Evolutionary conservation across 495 filamentous ascomycete species (phyloP).

Genomic region (Oleoguttula mirabilis): DNA sequence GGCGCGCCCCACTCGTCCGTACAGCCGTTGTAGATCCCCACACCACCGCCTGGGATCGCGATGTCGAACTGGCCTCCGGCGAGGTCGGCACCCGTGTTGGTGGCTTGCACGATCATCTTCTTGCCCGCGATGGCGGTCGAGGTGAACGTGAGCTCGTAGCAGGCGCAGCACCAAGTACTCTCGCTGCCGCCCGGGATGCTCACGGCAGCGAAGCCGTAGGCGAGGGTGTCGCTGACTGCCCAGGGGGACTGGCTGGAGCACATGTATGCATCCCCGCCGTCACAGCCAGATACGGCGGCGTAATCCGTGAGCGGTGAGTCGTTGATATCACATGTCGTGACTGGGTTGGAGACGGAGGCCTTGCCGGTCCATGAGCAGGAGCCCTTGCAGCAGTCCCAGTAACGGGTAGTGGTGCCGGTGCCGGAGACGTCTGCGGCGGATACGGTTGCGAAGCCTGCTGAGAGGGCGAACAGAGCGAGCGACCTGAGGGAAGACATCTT

Average conservation of each 20-base stretch:
- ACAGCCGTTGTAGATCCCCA: constrained; percentile 50
- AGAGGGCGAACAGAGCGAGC: constrained; percentile 55
- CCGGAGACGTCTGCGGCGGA: constrained; percentile 15
- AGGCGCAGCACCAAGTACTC: constrained; percentile 51
- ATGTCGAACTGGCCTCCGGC: constrained; percentile 51
- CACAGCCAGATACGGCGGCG: constrained; percentile 33
- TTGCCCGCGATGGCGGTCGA: constrained; percentile 43
- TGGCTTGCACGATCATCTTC: constrained; percentile 57
- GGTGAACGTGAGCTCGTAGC: constrained; percentile 54
- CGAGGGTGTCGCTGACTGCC: constrained; percentile 43
- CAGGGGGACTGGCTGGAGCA: constrained; percentile 52
- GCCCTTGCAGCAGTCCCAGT: constrained; percentile 64
- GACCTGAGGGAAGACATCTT: constrained; percentile 39
- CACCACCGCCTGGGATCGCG: constrained; percentile 55
- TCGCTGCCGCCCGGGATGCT: constrained; percentile 42
- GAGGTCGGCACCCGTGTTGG: constrained; percentile 52
- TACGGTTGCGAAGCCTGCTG: constrained; percentile 22
- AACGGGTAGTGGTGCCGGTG: constrained; percentile 46
- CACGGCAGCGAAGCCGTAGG: constrained; percentile 56
- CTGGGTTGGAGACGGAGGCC: constrained; percentile 37
- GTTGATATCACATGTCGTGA: constrained; percentile 45
- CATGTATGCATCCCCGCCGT: constrained; percentile 49
- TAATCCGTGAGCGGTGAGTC: constrained; percentile 39
- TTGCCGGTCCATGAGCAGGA: constrained; percentile 52
- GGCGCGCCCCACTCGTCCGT: constrained; percentile 49